Evolutionary conservation across 2,329 filamentous ascomycete genomes (phyloP), one percentile per base, ranked within the genome.

Genomic region (Sporothrix humicola): DNA sequence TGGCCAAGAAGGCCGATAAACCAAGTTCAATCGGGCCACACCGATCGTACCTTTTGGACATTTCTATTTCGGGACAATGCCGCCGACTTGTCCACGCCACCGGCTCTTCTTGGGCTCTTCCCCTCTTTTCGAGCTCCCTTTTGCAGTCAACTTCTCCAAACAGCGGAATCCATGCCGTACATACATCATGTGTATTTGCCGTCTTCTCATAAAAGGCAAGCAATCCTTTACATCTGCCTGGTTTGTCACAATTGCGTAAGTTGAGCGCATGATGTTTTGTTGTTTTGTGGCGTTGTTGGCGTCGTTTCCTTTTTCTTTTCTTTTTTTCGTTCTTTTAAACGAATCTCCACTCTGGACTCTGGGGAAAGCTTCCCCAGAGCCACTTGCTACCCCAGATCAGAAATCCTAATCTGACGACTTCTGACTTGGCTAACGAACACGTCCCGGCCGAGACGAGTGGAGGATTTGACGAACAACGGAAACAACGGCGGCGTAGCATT

Each of bases 51-150:
- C 26, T 15, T 61, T 7, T n/a, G n/a, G 58, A 42, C 3, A 61
- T 61, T 42, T 61, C 59, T 15, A 65, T 46, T 13, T 65, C 59
- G 59, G 59, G 59, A 46, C 37, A 37, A 65, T 65, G 42, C 59
- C 59, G 37, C 59, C 59, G 59, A 65, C n/a, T 46, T n/a, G 6
- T 20, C 17, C 37, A 23, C 15, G 37, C 59, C 37, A 23, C 42
- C 58, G 58, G 15, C 58, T n/a, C 4, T 61, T 3, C 26, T 37
- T 58, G 13, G 7, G 4, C 15, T 3, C 59, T 46, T 61, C n/a
- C 59, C 59, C 42, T 65, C 42, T 42, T 44, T 20, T 46, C 2
- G 31, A 37, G 31, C 31, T 37, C 31, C n/a, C n/a, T 54, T 54
- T 54, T 12, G 7, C 9, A 17, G 46, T 42, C 13, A 6, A 7